Base-by-base conservation (phyloP, 2,329 filamentous ascomycete genomes). In the Orbilia blumenaviensis region DNA sequence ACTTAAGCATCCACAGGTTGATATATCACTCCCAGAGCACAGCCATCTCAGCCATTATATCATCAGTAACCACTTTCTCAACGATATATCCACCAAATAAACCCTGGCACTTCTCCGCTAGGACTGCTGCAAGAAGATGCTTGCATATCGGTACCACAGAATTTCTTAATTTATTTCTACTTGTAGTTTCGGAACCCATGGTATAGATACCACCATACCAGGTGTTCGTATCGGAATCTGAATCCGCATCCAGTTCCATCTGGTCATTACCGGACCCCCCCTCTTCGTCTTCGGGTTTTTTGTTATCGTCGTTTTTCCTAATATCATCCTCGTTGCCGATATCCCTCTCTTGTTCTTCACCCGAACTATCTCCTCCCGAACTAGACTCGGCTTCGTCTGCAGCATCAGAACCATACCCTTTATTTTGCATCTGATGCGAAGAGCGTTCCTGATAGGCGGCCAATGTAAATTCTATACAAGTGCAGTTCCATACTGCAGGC, bases 381-480 rank as follows among this genome's bases (percentile, higher is more conserved):
- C 66, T 38, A 16, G 61, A 29, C 23, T 50, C 63, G 32, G 50
- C 36, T 8, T 62, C 75, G 21, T 80, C 58, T 16, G 83, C 82
- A 1, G 84, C 82, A 58, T 66, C 54, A n/a, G 42, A 48, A 16
- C 62, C 54, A 41, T 68, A 48, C n/a, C 38, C 50, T 32, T 76
- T 76, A 38, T 76, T 76, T n/a, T 60, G 72, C 9, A 48, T 68
- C 29, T 69, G 72, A 18, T 66, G 48, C 12, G 60, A 27, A 14
- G 50, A 69, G 46, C 69, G 58, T 16, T 60, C 23, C 25, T 86
- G 85, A 79, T 93, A 94, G 1, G 90, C 88, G 18, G 90, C 86
- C 77, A 96, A 90, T 0, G 90, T 87, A 82, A 98, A 98, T 0
- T 89, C 90, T 2, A 93, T 91, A 84, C 95, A 99, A 0, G 89